A percentile compares a stretch with the other conserved stretches of the same genome.
Conservation (phyloP, 2,329 filamentous ascomycete genomes). For the Macroventuria anomochaeta region DNA sequence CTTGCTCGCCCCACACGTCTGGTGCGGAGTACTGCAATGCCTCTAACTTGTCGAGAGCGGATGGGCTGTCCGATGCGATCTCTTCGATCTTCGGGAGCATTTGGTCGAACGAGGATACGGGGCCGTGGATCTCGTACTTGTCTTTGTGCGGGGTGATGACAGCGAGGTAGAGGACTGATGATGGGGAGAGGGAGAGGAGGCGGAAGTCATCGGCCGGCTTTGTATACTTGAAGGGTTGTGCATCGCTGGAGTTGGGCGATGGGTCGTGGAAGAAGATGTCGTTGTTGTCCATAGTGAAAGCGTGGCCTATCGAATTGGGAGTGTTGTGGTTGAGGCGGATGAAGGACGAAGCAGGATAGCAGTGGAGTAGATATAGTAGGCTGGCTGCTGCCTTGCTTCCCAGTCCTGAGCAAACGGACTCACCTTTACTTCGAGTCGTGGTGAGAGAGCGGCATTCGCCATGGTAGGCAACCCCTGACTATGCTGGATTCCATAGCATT, state of each 20-base stretch:
- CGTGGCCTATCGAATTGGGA: background rate
- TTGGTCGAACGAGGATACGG: constrained; percentile 20
- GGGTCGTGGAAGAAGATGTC: constrained; percentile 15
- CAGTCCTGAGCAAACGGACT: background rate
- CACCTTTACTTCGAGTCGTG: background rate
- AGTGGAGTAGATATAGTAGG: background rate
- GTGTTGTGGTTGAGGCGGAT: background rate
- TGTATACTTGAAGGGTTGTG: background rate
- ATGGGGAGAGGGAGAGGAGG: background rate
- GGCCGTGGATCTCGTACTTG: constrained; percentile 26
- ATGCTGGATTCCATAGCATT: too few relatives aligned
- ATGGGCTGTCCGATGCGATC: constrained; percentile 22
- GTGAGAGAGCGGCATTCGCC: background rate
- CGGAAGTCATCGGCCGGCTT: constrained; percentile 27
- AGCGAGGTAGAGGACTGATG: constrained; percentile 35
- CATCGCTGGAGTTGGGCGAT: background rate
- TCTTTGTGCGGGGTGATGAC: constrained; percentile 32
- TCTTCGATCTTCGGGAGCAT: constrained; percentile 27
- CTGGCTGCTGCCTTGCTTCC: background rate
- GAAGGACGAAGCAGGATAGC: too few relatives aligned
- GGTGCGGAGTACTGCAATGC: background rate
- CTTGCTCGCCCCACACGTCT: constrained; percentile 14
- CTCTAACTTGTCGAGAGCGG: constrained; percentile 31
- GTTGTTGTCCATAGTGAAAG: constrained; percentile 15
- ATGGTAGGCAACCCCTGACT: background rate